These are phyloP conservation scores for Sporothrix mexicana DNA, from an alignment of 2,329 filamentous ascomycete species.

Conservation along the genomic window DNA sequence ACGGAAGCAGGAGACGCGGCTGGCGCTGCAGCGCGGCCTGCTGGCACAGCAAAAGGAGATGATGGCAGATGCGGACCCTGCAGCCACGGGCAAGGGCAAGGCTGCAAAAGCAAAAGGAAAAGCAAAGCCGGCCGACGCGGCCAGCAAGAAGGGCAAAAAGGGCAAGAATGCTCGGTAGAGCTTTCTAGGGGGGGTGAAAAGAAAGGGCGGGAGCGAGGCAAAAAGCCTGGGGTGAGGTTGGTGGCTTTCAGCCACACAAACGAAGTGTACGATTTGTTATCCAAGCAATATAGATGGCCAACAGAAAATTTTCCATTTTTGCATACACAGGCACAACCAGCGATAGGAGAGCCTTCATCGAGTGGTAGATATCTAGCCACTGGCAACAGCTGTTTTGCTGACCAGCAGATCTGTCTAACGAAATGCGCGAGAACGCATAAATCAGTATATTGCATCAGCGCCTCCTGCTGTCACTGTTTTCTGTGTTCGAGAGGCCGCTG, in stretches of 20 bases:
- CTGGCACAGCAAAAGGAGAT: too few relatives aligned
- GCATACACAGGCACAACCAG: background rate
- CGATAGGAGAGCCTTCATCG: background rate
- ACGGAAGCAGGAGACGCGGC: background rate
- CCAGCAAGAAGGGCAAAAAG: constrained; percentile 16
- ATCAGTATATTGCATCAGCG: background rate
- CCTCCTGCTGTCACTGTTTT: background rate
- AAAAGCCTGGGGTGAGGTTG: constrained; percentile 18
- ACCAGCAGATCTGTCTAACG: background rate
- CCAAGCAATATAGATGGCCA: background rate
- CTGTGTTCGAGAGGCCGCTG: too few relatives aligned
- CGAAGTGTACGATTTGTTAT: constrained; percentile 23
- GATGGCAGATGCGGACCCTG: too few relatives aligned
- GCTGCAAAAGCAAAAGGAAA: too few relatives aligned
- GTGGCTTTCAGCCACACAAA: constrained; percentile 10
- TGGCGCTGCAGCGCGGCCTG: constrained; percentile 37
- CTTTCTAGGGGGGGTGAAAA: constrained; percentile 4
- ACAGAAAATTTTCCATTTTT: background rate
- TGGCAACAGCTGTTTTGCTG: background rate
- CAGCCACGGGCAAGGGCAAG: too few relatives aligned
- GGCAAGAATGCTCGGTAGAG: constrained; percentile 29
- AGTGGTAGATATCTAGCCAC: background rate
- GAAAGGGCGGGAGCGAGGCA: background rate
- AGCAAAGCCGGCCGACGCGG: background rate
- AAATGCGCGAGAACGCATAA: background rate